Evolutionary conservation across 164 flowering plant genomes (phyloP), one percentile per base, ranked within the genome.

Genomic region (Amborella trichopoda): DNA sequence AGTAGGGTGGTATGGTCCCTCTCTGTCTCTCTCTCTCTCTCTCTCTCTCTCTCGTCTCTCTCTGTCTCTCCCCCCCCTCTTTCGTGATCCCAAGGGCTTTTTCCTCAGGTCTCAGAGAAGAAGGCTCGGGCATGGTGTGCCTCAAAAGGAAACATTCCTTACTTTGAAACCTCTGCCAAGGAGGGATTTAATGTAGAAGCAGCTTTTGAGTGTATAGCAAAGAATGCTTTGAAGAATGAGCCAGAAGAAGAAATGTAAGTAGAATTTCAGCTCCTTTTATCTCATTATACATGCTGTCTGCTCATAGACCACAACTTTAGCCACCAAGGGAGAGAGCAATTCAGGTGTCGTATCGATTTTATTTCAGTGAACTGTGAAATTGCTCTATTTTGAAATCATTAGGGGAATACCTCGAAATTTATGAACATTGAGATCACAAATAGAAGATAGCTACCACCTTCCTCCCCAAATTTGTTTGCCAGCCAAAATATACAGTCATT

Each of bases 121-220:
- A 87, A 87, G 62, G 96, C 94, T 20, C 70, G 80, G 34, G 94
- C 90, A 46, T 87, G 96, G 96, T 87, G 96, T 70, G 91, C 88
- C 46, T 81, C 91, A 5, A 87, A 87, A 58, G 96, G 94, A 17
- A 83, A 87, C 50, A 87, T 87, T 61, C 96, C 96, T 0, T 87
- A 87, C 65, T 87, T 81, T 55, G 96, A 87, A 75, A 87, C 96
- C 25, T 87, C 96, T 44, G 96, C 96, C 50, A 87, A 87, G 60
- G 96, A 83, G 53, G 94, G 94, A 26, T 25, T 67, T 44, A 83
- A 87, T 57, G 88, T 83, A 13, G 96, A 87, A 60, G 94, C 79
- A 65, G 94, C 94, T 50, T 87, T 87, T 62, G 83, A 81, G 51
- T 63, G 66, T 74, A 87, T 87, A 58, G 94, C 94, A 16, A 87